A percentile compares a stretch with the other conserved stretches of the same genome.
These are phyloP conservation scores for Penicillium brevicompactum DNA, from an alignment of 2,329 filamentous ascomycete genomes.

Conservation along the genomic window DNA sequence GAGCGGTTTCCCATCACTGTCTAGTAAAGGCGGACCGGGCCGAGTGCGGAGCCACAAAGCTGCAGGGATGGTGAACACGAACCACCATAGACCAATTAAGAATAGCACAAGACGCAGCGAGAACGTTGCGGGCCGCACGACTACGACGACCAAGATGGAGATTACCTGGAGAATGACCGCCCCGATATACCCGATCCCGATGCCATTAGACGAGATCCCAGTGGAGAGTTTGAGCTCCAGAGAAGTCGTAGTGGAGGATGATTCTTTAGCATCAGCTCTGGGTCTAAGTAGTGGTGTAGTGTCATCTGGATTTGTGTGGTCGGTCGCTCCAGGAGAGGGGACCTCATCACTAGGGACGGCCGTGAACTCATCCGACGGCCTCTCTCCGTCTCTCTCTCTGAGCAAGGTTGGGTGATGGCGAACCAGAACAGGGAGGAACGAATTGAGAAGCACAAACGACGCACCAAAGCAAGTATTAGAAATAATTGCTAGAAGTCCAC, in stretches of 20 bases:
- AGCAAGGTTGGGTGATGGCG: constrained; percentile 71
- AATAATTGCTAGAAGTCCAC: constrained; percentile 80
- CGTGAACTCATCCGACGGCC: constrained; percentile 6
- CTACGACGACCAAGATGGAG: constrained; percentile 74
- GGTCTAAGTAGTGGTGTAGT: constrained; percentile 31
- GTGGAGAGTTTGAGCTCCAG: constrained; percentile 80
- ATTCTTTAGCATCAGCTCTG: constrained; percentile 6
- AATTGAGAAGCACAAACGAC: constrained; percentile 93
- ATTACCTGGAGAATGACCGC: constrained; percentile 81
- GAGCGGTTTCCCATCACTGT: constrained; percentile 35
- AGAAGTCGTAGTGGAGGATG: constrained; percentile 39
- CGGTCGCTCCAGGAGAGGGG: constrained; percentile 5
- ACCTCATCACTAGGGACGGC: background rate
- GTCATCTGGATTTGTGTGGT: constrained; percentile 14
- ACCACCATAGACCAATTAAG: constrained; percentile 89
- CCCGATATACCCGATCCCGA: constrained; percentile 90
- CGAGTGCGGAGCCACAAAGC: constrained; percentile 84
- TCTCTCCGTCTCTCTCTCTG: constrained; percentile 20
- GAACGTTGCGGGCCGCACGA: constrained; percentile 75
- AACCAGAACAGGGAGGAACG: constrained; percentile 88
- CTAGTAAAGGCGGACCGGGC: constrained; percentile 76
- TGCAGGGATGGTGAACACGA: constrained; percentile 83
- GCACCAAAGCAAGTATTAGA: constrained; percentile 94
- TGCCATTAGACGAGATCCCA: constrained; percentile 86
- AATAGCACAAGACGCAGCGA: constrained; percentile 85